Base-by-base conservation (phyloP, 148 eudicot genomes). In the Cornus kousa region DNA sequence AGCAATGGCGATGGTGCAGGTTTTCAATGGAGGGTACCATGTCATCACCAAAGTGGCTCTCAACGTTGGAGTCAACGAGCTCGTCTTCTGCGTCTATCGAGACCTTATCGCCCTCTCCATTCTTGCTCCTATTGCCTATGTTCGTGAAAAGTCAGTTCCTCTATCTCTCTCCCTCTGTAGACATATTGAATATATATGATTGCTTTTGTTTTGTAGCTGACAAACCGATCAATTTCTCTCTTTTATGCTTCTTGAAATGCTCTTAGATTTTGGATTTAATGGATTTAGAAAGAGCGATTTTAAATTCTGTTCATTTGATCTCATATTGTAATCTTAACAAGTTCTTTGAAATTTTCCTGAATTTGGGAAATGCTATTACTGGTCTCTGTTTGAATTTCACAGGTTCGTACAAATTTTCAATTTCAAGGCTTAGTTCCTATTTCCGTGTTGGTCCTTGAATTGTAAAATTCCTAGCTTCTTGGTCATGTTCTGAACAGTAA, bases 1-100 rank as follows among this genome's bases (percentile, higher is more conserved):
- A 12, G 94, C 90, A 20, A 78, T 93, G 93, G 93, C 86, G 68
- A 22, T 87, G 76, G 97, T 93, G 22, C 97, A 93, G 88, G 67
- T 91, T 13, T 82, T 85, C 59, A 65, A 80, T 79, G 99, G 99
- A 35, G 97, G 99, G 1, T 93, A 93, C 82, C 99, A 91, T 78
- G 97, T 95, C 67, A 88, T 93, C 75, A 89, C 97, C 67, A 95
- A 91, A 77, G 79, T 93, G 8, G 97, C 93, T n/a, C 90, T 93
- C 66, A 92, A 93, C 69, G 94, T 73, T 11, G 99, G 99, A 12
- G 83, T 91, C 62, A 93, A 89, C 80, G 91, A 88, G 90, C 76
- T 89, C 75, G 99, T 95, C 7, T 95, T 95, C 81, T 93, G 99
- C 73, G 83, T 95, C 31, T 88, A 77, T 33, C 88, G 99, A 2